Percentiles rank a stretch among this genome's conserved stretches.
Conservation (phyloP, 2,329 filamentous ascomycete species). For the Dothideomycetidae sp. region DNA sequence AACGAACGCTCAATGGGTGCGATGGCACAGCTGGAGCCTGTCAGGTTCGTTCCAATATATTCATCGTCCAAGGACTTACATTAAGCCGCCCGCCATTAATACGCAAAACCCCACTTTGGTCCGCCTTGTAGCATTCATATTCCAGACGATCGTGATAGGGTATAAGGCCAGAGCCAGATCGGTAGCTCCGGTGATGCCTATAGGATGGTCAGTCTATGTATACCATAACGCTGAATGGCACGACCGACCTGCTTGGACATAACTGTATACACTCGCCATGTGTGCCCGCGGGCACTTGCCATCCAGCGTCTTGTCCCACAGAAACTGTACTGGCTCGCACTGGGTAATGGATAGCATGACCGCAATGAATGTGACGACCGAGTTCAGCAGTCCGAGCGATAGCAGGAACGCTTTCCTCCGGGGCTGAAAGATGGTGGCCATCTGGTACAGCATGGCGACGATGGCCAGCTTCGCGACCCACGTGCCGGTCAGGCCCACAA, state of each 20-base stretch:
- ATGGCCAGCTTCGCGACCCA: slow-evolving; percentile 1
- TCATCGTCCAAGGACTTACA: slow-evolving; percentile 2
- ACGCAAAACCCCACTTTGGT: slow-evolving; percentile 18
- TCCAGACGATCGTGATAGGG: slow-evolving; percentile 17
- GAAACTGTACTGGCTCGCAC: slow-evolving; percentile 1
- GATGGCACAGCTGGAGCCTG: neutral
- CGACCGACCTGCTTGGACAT: slow-evolving; percentile 5
- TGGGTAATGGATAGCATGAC: slow-evolving; percentile 1
- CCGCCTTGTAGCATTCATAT: slow-evolving; percentile 14
- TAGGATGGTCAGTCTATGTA: too few species aligned
- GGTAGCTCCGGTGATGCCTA: slow-evolving; percentile 1
- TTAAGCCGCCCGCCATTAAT: slow-evolving; percentile 18
- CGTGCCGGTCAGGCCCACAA: slow-evolving; percentile 1
- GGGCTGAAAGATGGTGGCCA: slow-evolving; percentile 1
- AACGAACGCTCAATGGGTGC: neutral
- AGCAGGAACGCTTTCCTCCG: neutral
- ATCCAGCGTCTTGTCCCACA: slow-evolving; percentile 1
- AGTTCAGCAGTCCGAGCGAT: slow-evolving; percentile 1
- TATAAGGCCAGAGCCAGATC: slow-evolving; percentile 18
- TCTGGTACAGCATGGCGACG: slow-evolving; percentile 2
- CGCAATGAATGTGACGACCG: slow-evolving; percentile 2
- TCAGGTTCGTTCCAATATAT: neutral
- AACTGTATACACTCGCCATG: slow-evolving; percentile 1
- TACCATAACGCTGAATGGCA: neutral
- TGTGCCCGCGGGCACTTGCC: neutral